Base-by-base conservation (phyloP, 139 green algal genomes). In the Diplosphaera chodatii region DNA sequence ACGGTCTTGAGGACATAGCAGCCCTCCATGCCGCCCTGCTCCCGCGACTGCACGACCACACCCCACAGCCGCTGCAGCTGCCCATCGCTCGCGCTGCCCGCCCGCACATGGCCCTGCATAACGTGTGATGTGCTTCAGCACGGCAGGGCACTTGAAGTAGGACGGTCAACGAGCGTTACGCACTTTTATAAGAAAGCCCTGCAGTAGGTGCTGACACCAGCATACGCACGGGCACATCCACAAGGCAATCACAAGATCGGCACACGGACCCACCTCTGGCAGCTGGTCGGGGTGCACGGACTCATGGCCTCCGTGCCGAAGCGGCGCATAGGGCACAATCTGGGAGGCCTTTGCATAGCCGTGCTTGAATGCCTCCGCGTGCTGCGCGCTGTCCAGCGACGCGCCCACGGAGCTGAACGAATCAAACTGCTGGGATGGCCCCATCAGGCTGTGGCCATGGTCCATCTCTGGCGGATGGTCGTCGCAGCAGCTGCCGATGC, bases 1-100 rank as follows among this genome's bases (percentile, higher is more conserved):
- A 84, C 71, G 10, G 82, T 83, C 40, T 80, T 84, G 2, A 87
- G 67, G 41, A 87, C 74, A 67, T 86, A 87, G 68, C 80, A 86
- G 28, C 82, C 82, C 64, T 84, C 80, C 15, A 64, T 69, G 4
- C 66, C 71, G 18, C 75, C 77, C 21, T 62, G 41, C n/a, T 31
- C 27, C 27, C 70, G 72, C 25, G 67, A 74, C 77, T 87, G 82
- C 28, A 87, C 82, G n/a, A 87, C 80, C 37, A 87, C 71, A 40
- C 82, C 82, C 74, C 74, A 87, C 33, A 77, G 78, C 25, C 70
- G 64, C 25, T 69, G 22, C 27, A 55, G 33, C 70, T 81, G 70
- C 30, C 40, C 63, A 27, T 48, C 31, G 28, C 6, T 27, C 33
- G 21, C 48, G 40, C 23, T 5, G 55, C 37, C 8, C 32, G 40